Percentiles rank a stretch among this genome's conserved stretches.
phyloP scores from a whole-genome alignment of 108 stramenopile genomes.

The Mayamaea pseudoterrestris region DNA sequence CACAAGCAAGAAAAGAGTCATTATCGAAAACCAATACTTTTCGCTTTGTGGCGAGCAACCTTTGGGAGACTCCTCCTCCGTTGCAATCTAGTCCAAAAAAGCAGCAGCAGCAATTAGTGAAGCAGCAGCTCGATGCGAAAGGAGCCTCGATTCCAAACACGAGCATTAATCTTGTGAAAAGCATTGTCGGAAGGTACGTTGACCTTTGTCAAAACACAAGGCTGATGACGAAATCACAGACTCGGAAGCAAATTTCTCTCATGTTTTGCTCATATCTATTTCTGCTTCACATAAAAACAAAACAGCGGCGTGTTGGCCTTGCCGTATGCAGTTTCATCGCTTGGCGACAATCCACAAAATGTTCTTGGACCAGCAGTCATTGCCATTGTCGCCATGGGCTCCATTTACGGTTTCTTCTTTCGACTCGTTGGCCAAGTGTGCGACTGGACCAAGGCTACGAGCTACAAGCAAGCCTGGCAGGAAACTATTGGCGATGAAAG shows the following conservation, averaged over 20 bases:
- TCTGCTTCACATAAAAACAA: no score
- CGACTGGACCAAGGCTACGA: conserved; percentile 57
- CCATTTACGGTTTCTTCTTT: conserved; percentile 79
- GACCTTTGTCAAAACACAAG: no score
- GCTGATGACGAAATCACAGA: no score
- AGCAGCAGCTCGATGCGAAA: neutral
- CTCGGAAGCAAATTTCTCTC: no score
- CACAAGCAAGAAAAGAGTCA: no score
- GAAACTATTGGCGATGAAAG: conserved; percentile 49
- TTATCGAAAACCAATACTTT: no score
- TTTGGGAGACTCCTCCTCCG: no score
- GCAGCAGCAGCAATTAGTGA: no score
- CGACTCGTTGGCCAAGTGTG: conserved; percentile 72
- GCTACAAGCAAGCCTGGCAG: conserved; percentile 87
- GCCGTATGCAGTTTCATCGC: conserved; percentile 87
- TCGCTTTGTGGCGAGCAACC: no score
- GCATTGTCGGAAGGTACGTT: conserved; percentile 55
- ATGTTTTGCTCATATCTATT: conserved; percentile 36
- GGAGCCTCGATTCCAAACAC: conserved; percentile 11
- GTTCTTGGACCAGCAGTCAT: no score
- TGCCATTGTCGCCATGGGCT: conserved; percentile 68
- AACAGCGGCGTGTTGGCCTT: conserved; percentile 81
- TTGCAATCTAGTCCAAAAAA: no score
- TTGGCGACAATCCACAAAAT: conserved; percentile 54
- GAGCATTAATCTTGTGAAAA: conserved; percentile 64